phyloP scores from a whole-genome alignment of 2,329 filamentous ascomycete species.

The Paramyrothecium roridum region DNA sequence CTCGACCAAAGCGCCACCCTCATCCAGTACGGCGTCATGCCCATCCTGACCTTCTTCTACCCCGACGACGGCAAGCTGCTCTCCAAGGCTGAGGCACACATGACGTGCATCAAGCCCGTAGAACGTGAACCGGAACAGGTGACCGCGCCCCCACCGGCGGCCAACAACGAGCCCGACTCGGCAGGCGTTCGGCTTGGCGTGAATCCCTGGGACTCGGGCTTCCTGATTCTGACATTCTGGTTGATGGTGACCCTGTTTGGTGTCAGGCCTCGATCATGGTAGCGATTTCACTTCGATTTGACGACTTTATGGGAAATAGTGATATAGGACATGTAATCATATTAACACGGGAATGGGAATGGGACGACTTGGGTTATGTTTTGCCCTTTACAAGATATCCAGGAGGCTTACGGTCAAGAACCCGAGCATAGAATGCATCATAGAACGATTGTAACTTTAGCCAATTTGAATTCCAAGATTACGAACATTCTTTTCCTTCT shows the following conservation, averaged over 20 bases:
- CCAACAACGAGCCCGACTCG: not conserved
- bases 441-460: no score
- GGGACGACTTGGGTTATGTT: no score
- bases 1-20: not conserved
- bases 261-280: not conserved
- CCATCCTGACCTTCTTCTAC: slow-evolving; percentile 1
- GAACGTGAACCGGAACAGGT: not conserved
- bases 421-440: no score
- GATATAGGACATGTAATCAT: no score
- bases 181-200: not conserved
- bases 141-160: not conserved
- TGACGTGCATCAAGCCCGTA: slow-evolving; percentile 1
- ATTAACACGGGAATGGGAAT: no score
- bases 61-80: not conserved
- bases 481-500: no score
- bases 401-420: no score
- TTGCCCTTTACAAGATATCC: no score
- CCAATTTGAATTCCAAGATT: no score
- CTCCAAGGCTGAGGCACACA: not conserved
- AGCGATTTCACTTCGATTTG: not conserved
- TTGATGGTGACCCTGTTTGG: not conserved
- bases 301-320: no score
- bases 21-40: not conserved
- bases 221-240: not conserved
- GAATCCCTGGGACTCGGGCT: not conserved